A percentile compares a stretch with the other conserved stretches of the same genome.
Evolutionary conservation across 2,329 filamentous ascomycete species (phyloP).

Genomic region (Capronia americana): DNA sequence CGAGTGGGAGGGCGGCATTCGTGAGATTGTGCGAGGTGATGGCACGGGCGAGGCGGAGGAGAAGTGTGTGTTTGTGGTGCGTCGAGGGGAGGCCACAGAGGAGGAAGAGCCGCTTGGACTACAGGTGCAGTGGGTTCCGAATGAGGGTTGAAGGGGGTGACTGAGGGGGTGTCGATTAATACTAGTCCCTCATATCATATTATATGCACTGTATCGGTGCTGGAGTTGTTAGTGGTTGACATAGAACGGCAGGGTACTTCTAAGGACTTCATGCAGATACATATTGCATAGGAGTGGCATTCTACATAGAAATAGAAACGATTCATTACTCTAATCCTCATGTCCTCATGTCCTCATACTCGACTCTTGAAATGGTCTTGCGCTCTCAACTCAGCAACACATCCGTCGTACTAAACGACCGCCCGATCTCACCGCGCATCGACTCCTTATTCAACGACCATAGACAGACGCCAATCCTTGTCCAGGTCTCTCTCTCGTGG

Average conservation of each 20-base stretch:
- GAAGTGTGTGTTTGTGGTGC: slow-evolving; percentile 16
- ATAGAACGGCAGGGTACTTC: too few species aligned
- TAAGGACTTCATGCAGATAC: too few species aligned
- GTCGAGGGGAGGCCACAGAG: background rate
- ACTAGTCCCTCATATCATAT: background rate
- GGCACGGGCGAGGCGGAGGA: slow-evolving; percentile 24
- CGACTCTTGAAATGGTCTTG: background rate
- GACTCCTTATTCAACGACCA: background rate
- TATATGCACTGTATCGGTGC: too few species aligned
- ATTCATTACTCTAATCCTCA: too few species aligned
- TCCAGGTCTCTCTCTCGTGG: background rate
- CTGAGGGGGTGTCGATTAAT: background rate
- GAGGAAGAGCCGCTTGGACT: background rate
- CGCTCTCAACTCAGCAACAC: background rate
- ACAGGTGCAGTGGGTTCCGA: background rate
- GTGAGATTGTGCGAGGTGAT: slow-evolving; percentile 23
- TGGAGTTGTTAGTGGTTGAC: too few species aligned
- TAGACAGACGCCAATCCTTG: background rate
- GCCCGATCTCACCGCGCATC: background rate
- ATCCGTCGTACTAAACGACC: background rate
- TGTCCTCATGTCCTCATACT: background rate
- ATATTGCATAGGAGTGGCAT: too few species aligned
- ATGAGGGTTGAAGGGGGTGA: background rate
- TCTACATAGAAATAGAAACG: too few species aligned
- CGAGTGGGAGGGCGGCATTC: slow-evolving; percentile 22